Conservation (phyloP, 306 rosid genomes). For the Dalbergia cultrata region DNA sequence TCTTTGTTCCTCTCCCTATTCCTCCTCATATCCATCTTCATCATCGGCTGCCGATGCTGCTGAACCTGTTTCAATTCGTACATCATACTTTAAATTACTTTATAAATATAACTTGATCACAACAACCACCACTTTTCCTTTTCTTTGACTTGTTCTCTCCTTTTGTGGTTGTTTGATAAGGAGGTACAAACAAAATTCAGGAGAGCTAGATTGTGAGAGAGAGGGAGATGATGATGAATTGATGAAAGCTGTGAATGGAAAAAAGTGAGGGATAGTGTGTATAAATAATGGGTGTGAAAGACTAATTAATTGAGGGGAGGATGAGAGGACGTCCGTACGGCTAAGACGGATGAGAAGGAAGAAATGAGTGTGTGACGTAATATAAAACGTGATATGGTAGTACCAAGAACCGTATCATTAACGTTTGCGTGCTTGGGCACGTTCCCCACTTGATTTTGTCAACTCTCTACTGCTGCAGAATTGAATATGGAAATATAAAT, state of each 20-base stretch:
- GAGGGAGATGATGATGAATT: background rate
- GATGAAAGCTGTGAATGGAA: background rate
- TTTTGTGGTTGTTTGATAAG: too few relatives aligned
- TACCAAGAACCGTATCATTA: constrained; percentile 31
- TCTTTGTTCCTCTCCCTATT: constrained; percentile 41
- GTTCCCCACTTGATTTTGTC: constrained; percentile 16
- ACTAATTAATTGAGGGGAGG: too few relatives aligned
- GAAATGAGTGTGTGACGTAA: background rate
- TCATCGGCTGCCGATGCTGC: constrained; percentile 20
- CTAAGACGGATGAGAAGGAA: background rate
- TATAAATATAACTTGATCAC: too few relatives aligned
- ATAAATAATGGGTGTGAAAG: background rate
- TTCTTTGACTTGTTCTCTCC: background rate
- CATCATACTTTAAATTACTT: constrained; percentile 28
- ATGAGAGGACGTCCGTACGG: background rate
- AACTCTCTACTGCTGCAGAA: background rate
- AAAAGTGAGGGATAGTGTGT: background rate
- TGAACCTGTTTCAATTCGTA: constrained; percentile 41
- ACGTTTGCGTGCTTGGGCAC: constrained; percentile 34
- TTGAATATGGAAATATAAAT: too few relatives aligned
- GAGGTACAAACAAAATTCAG: too few relatives aligned
- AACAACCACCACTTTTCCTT: background rate
- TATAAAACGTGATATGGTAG: background rate
- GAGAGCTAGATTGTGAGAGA: background rate
- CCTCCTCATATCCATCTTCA: constrained; percentile 38